Conservation (phyloP, 352 stramenopile genomes). For the Elongisporangium anandrum region DNA sequence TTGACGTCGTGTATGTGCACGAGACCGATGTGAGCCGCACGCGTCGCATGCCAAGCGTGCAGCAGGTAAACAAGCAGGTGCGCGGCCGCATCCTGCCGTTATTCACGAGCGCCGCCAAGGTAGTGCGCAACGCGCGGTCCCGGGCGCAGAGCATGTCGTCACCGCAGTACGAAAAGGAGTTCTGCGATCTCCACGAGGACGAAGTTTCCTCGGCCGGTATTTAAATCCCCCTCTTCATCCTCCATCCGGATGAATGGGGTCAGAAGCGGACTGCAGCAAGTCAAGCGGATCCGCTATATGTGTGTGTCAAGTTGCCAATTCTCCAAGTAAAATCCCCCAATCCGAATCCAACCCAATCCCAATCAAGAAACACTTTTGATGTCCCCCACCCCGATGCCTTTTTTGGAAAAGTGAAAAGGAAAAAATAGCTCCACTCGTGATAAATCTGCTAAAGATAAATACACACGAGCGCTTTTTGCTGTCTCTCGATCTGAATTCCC, state of each 20-base stretch:
- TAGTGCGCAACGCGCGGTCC: constrained; percentile 23
- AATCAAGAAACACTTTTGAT: not conserved
- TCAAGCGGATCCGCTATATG: not conserved
- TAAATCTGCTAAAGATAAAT: not conserved
- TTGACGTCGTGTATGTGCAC: constrained; percentile 66
- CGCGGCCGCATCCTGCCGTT: constrained; percentile 45
- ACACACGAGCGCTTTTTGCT: not conserved
- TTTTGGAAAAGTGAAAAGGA: not conserved
- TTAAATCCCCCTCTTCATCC: constrained; percentile 12
- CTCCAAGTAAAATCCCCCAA: not conserved
- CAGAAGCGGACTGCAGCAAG: not conserved
- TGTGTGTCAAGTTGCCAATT: not conserved
- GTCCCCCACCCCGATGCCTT: not conserved
- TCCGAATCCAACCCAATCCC: not conserved
- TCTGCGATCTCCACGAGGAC: constrained; percentile 16
- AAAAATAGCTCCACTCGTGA: not conserved
- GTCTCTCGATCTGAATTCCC: not conserved
- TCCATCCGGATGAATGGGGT: not conserved
- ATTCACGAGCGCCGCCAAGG: not conserved
- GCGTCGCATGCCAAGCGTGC: constrained; percentile 35
- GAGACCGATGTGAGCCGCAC: constrained; percentile 59
- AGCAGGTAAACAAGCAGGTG: constrained; percentile 44
- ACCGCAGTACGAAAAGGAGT: constrained; percentile 15
- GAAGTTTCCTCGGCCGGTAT: constrained; percentile 51
- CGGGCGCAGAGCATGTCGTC: constrained; percentile 29